Evolutionary conservation across 148 eudicot species (phyloP).

Genomic region (Amaranthus palmeri): DNA sequence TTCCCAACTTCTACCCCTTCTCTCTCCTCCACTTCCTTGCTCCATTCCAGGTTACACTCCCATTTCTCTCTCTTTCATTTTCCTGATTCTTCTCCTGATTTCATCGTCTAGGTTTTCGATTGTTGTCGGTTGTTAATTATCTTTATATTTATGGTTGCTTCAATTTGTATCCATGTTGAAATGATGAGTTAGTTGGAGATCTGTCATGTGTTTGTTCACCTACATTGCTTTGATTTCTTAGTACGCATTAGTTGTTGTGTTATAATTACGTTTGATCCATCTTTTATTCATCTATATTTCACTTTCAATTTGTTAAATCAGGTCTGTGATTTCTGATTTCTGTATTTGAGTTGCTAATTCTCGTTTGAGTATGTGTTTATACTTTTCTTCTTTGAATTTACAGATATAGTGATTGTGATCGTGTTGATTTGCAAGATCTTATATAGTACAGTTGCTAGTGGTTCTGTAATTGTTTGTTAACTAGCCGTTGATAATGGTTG

Average conservation of each 20-base stretch:
- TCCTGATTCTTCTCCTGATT: no score
- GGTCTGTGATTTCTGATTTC: neutral
- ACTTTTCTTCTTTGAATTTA: neutral
- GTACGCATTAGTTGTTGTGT: neutral
- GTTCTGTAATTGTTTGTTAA: neutral
- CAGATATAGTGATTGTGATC: neutral
- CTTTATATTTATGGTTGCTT: neutral
- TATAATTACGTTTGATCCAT: neutral
- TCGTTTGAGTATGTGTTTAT: neutral
- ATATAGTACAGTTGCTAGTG: neutral
- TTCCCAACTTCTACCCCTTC: no score
- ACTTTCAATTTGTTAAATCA: neutral
- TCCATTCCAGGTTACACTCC: no score
- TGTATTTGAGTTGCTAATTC: neutral
- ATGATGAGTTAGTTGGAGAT: conserved; percentile 7
- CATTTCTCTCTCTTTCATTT: no score
- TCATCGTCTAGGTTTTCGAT: neutral
- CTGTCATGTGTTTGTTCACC: conserved; percentile 13
- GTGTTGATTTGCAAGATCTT: neutral
- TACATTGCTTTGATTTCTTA: neutral
- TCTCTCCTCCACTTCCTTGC: no score
- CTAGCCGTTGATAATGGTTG: neutral
- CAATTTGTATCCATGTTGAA: neutral
- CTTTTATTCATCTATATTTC: neutral
- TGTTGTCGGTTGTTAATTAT: neutral